Conservation (phyloP, 2,329 filamentous ascomycete species). For the Parascedosporium putredinis region DNA sequence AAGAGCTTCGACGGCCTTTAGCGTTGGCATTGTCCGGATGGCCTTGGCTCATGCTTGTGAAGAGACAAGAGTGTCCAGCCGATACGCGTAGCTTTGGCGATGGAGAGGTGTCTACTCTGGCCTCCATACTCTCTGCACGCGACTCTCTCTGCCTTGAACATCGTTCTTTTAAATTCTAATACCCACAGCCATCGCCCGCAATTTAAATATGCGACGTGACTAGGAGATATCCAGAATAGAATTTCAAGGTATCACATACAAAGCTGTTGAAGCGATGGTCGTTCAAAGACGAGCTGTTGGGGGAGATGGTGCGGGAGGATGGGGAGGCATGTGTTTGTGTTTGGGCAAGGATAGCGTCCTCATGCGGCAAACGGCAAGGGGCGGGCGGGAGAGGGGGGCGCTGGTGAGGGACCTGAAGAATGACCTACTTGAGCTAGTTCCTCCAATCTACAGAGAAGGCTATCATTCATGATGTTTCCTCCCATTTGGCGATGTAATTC, state of each 20-base stretch:
- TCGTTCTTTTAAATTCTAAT: slow-evolving; percentile 5
- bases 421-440: slow-evolving; percentile 8
- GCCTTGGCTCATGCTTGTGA: neutral
- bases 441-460: slow-evolving; percentile 6
- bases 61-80: slow-evolving; percentile 2
- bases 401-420: neutral
- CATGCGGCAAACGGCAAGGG: neutral
- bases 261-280: slow-evolving; percentile 2
- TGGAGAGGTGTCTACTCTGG: slow-evolving; percentile 9
- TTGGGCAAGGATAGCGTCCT: neutral
- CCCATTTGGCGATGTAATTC: slow-evolving; percentile 1
- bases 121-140: slow-evolving; percentile 5
- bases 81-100: slow-evolving; percentile 1
- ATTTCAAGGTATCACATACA: slow-evolving; percentile 8
- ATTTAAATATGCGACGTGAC: slow-evolving; percentile 8
- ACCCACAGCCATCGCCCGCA: slow-evolving; percentile 3
- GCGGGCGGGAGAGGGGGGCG: neutral
- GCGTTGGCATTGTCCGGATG: slow-evolving; percentile 4
- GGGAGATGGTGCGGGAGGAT: neutral
- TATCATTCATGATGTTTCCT: slow-evolving; percentile 6
- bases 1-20: neutral
- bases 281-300: neutral
- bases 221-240: slow-evolving; percentile 1
- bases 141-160: neutral
- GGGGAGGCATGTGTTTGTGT: neutral